phyloP scores from a whole-genome alignment of 164 flowering plant species.

The Magnolia officinalis region DNA sequence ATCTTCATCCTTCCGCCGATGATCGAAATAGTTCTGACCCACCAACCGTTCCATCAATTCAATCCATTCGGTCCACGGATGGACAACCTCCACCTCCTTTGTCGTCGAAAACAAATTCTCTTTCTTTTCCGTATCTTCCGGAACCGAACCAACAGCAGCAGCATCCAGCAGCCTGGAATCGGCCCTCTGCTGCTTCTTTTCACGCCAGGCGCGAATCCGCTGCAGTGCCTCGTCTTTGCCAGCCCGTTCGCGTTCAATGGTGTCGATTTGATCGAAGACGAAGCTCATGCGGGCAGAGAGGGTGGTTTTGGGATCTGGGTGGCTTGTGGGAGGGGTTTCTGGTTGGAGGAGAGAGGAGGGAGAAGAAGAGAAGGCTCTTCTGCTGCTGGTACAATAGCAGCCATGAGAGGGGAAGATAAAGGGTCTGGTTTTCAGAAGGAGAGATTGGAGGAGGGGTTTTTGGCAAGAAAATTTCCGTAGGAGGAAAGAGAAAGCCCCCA shows the following conservation, averaged over 20 bases:
- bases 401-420: slow-evolving; percentile 1
- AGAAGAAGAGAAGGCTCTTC: slow-evolving; percentile 31
- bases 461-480: slow-evolving; percentile 18
- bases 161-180: slow-evolving; percentile 3
- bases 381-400: background rate
- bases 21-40: slow-evolving; percentile 90
- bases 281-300: slow-evolving; percentile 92
- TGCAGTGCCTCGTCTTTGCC: slow-evolving; percentile 78
- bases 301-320: slow-evolving; percentile 24
- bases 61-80: slow-evolving; percentile 97
- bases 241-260: slow-evolving; percentile 56
- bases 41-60: slow-evolving; percentile 86
- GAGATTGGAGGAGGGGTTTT: slow-evolving; percentile 9
- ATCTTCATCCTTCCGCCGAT: slow-evolving; percentile 68
- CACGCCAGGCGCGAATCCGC: slow-evolving; percentile 81
- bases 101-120: slow-evolving; percentile 18
- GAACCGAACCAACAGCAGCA: slow-evolving; percentile 4
- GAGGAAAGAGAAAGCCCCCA: slow-evolving; percentile 26
- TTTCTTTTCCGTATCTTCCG: slow-evolving; percentile 9
- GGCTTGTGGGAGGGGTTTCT: slow-evolving; percentile 18
- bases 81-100: slow-evolving; percentile 72
- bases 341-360: slow-evolving; percentile 7
- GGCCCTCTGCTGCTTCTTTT: slow-evolving; percentile 41
- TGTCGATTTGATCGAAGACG: slow-evolving; percentile 92
- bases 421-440: background rate